These are phyloP conservation scores for Stachybotrys chlorohalonatus DNA, from an alignment of 2,329 filamentous ascomycete species.

Conservation along the genomic window DNA sequence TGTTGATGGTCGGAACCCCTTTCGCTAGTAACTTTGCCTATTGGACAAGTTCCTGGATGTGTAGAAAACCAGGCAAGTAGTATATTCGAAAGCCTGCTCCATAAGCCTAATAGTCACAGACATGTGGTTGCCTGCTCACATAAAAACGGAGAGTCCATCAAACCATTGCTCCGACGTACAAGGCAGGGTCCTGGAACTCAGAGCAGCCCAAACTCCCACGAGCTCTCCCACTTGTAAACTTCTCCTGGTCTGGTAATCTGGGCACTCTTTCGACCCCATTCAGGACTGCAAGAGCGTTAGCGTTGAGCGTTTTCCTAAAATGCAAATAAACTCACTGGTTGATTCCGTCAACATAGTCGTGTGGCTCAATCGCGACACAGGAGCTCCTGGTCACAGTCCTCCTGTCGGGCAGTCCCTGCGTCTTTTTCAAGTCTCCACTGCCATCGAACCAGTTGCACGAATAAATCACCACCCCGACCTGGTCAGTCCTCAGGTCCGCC, in stretches of 20 bases:
- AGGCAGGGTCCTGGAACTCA: background rate
- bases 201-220: slow-evolving; percentile 30
- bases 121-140: no score
- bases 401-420: slow-evolving; percentile 41
- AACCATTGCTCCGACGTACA: no score
- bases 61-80: no score
- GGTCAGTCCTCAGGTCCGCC: slow-evolving; percentile 61
- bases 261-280: slow-evolving; percentile 30
- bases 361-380: slow-evolving; percentile 67
- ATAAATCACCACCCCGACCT: slow-evolving; percentile 64
- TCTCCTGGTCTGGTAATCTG: slow-evolving; percentile 32
- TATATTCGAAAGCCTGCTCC: no score
- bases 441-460: slow-evolving; percentile 51
- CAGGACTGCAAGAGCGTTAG: slow-evolving; percentile 21
- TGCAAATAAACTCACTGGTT: slow-evolving; percentile 44
- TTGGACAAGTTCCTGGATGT: no score
- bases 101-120: no score
- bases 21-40: no score
- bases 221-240: slow-evolving; percentile 32
- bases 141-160: no score
- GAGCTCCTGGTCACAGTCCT: slow-evolving; percentile 48
- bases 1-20: no score
- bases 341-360: slow-evolving; percentile 71
- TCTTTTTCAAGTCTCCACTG: slow-evolving; percentile 44
- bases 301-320: background rate